Conservation (phyloP, 305 asterid genomes). For the Salvia sclarea region DNA sequence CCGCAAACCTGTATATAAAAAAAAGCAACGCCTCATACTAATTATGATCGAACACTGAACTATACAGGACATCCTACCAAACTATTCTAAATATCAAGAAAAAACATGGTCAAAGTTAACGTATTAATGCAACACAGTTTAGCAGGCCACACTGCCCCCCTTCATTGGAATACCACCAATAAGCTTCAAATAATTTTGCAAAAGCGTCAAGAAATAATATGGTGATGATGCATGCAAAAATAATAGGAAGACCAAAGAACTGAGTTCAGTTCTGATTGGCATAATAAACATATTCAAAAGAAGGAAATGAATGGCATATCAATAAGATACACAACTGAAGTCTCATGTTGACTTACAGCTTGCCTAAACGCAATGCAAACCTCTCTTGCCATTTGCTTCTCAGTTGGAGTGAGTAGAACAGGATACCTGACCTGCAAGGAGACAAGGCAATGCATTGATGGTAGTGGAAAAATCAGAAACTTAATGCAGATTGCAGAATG, state of each 20-base stretch:
- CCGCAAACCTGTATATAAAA: conserved; percentile 79
- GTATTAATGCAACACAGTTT: neutral
- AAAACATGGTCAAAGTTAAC: neutral
- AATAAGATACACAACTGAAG: neutral
- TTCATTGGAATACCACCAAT: neutral
- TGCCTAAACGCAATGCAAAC: conserved; percentile 94
- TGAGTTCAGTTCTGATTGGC: neutral
- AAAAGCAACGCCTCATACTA: neutral
- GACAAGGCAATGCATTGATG: conserved; percentile 16
- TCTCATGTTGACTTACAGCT: conserved; percentile 48
- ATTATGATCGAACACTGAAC: neutral
- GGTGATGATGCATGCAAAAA: neutral
- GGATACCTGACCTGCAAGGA: conserved; percentile 85
- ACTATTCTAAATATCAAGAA: neutral
- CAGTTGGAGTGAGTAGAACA: conserved; percentile 88
- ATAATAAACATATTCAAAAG: too few species aligned
- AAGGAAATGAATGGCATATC: neutral
- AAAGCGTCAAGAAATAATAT: neutral
- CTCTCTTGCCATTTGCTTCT: conserved; percentile 95
- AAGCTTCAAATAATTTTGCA: neutral
- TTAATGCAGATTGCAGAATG: neutral
- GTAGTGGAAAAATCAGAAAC: conserved; percentile 15
- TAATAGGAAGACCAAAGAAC: neutral
- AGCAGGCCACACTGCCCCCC: neutral
- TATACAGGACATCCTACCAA: neutral